Evolutionary conservation across 257 asterid species (phyloP).

Genomic region (Solanum clarkiae): DNA sequence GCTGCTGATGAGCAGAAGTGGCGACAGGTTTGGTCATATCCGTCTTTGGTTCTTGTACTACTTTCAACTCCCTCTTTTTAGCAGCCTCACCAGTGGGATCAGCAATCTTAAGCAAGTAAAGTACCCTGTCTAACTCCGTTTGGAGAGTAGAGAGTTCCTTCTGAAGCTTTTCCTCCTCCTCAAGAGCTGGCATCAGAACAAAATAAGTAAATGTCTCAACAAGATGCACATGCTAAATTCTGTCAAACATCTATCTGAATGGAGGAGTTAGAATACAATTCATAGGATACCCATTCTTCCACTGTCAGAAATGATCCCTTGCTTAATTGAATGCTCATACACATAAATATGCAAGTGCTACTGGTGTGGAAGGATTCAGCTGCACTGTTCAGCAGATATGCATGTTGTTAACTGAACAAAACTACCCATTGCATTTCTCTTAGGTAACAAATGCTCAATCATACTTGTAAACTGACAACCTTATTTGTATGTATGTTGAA

Average conservation of each 20-base stretch:
- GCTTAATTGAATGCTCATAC: neutral
- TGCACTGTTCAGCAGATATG: neutral
- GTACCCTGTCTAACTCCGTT: constrained; percentile 73
- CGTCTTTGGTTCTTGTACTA: constrained; percentile 25
- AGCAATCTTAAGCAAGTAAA: constrained; percentile 81
- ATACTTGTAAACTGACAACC: neutral
- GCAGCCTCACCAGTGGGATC: constrained; percentile 94
- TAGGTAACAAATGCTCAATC: neutral
- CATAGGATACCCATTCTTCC: neutral
- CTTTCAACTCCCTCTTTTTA: constrained; percentile 40
- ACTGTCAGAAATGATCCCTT: neutral
- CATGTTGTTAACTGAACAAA: neutral
- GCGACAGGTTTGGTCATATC: constrained; percentile 4
- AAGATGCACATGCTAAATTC: neutral
- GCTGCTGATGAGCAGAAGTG: constrained; percentile 8
- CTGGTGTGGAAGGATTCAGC: neutral
- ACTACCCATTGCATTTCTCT: neutral
- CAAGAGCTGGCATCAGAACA: constrained; percentile 39
- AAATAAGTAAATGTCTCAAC: constrained; percentile 4
- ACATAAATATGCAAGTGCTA: neutral
- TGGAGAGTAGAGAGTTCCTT: constrained; percentile 56
- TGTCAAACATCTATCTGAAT: neutral
- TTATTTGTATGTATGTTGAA: neutral
- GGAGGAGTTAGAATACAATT: neutral
- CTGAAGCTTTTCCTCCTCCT: constrained; percentile 41